Percentiles rank a stretch among this genome's conserved stretches.
Conservation (phyloP, 805 yeast species). For the Kurtzmaniella cleridarum region DNA sequence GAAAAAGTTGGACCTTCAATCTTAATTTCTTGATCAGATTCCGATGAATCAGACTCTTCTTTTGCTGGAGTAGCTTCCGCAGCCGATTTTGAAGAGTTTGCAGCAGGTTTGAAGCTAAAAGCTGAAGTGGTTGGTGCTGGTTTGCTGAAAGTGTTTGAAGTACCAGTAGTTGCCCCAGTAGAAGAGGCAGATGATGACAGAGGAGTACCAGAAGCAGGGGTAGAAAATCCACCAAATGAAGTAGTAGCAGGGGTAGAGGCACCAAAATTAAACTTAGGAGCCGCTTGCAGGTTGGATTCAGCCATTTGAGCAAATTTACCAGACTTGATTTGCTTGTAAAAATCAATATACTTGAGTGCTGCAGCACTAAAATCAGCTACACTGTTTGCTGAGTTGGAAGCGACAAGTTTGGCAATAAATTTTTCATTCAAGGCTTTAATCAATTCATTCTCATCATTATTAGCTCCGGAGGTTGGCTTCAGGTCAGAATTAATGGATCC, state of each 20-base stretch:
- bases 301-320: slow-evolving; percentile 3
- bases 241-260: slow-evolving; percentile 4
- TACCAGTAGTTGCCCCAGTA: neutral
- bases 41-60: slow-evolving; percentile 20
- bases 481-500: neutral
- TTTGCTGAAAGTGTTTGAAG: neutral
- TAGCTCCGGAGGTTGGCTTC: neutral
- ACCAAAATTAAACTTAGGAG: neutral
- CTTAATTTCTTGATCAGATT: slow-evolving; percentile 20
- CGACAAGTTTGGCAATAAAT: slow-evolving; percentile 46
- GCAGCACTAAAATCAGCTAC: slow-evolving; percentile 52
- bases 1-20: slow-evolving; percentile 35
- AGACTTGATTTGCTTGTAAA: slow-evolving; percentile 35
- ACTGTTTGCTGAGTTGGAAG: slow-evolving; percentile 38
- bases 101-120: neutral
- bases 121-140: neutral
- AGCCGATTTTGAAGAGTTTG: too few species aligned
- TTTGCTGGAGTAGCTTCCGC: slow-evolving; percentile 7
- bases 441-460: slow-evolving; percentile 37
- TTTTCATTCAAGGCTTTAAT: slow-evolving; percentile 62
- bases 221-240: neutral
- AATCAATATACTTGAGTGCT: slow-evolving; percentile 54
- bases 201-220: slow-evolving; percentile 3
- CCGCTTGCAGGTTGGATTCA: neutral
- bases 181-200: slow-evolving; percentile 2